Conservation (phyloP, 2,329 filamentous ascomycete species). For the Colletotrichum filicis region DNA sequence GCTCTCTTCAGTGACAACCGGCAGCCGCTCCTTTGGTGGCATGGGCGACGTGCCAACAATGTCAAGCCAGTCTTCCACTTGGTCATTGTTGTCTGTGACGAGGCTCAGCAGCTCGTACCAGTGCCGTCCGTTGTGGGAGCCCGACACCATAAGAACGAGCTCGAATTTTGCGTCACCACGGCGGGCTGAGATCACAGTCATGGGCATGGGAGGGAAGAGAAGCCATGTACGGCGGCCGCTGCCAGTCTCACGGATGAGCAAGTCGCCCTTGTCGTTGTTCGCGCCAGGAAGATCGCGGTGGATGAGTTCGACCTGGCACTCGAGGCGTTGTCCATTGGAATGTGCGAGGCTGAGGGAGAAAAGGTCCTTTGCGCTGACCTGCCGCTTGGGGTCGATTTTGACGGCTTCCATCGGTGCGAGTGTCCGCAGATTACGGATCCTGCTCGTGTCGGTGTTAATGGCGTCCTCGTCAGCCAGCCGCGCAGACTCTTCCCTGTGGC, state of each 20-base stretch:
- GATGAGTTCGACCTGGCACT: conserved; percentile 88
- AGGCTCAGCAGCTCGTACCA: conserved; percentile 91
- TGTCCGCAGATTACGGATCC: conserved; percentile 82
- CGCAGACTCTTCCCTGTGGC: conserved; percentile 73
- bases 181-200: conserved; percentile 80
- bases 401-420: conserved; percentile 77
- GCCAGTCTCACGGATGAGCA: conserved; percentile 94
- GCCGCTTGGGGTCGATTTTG: conserved; percentile 78
- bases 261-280: conserved; percentile 76
- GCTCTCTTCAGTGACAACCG: conserved; percentile 44
- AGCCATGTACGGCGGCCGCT: conserved; percentile 79
- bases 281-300: conserved; percentile 82
- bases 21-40: conserved; percentile 54
- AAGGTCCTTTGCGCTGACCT: conserved; percentile 89
- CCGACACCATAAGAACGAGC: conserved; percentile 88
- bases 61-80: conserved; percentile 86
- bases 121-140: conserved; percentile 69
- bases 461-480: conserved; percentile 87
- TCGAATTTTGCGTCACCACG: conserved; percentile 76
- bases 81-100: conserved; percentile 78
- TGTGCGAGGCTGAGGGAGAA: conserved; percentile 89
- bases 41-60: conserved; percentile 71
- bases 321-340: conserved; percentile 89
- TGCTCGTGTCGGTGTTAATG: conserved; percentile 81
- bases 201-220: conserved; percentile 88